Evolutionary conservation across 805 yeast genomes (phyloP).

Genomic region (Kuraishia capsulata): DNA sequence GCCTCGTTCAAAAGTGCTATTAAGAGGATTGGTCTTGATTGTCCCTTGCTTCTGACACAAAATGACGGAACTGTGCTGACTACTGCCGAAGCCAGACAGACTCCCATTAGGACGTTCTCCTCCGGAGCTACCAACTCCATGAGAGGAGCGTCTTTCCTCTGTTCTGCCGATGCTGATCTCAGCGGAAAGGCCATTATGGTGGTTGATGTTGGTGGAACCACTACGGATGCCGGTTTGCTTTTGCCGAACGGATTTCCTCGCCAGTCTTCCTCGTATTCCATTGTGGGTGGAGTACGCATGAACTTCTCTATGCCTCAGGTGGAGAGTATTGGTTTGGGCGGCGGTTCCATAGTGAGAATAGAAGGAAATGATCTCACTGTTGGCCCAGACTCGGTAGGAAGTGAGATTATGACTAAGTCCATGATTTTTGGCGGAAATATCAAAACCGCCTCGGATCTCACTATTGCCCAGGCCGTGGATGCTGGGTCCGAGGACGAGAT

Average conservation of each 20-base stretch:
- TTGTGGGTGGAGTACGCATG: conserved; percentile 39
- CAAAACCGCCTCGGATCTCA: conserved; percentile 30
- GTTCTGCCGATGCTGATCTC: conserved; percentile 13
- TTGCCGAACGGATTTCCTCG: conserved; percentile 38
- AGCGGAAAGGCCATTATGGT: conserved; percentile 20
- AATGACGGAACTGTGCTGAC: conserved; percentile 40
- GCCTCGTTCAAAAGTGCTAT: conserved; percentile 28
- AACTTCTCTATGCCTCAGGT: conserved; percentile 44
- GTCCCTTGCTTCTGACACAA: conserved; percentile 29
- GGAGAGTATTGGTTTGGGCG: conserved; percentile 40
- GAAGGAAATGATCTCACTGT: conserved; percentile 16
- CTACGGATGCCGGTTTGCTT: conserved; percentile 39
- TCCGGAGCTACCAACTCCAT: conserved; percentile 42
- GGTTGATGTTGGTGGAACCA: conserved; percentile 44
- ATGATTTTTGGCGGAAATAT: conserved; percentile 32
- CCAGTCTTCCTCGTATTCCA: conserved; percentile 31
- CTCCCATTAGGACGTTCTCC: conserved; percentile 38
- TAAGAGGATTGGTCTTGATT: conserved; percentile 26
- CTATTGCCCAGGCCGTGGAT: conserved; percentile 13
- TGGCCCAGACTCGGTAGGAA: conserved; percentile 42
- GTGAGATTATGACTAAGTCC: conserved; percentile 25
- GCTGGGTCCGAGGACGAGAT: conserved; percentile 1
- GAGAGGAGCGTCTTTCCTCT: conserved; percentile 37
- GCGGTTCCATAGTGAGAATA: conserved; percentile 34
- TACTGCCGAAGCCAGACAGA: conserved; percentile 25